Conservation (phyloP, 495 filamentous ascomycete species). For the Penicillium paradoxum region DNA sequence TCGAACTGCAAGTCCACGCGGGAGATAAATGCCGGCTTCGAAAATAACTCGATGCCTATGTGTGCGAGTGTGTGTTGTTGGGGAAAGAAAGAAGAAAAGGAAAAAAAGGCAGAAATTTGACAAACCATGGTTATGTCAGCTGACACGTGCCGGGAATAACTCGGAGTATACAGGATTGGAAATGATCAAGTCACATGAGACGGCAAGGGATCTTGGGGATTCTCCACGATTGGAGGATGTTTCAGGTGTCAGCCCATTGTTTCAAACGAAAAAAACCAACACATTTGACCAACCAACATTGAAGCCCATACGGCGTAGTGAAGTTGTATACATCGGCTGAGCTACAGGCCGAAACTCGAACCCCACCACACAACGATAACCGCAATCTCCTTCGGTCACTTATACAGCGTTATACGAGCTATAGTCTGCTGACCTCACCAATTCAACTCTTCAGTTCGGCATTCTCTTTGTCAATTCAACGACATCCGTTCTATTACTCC, state of each 20-base stretch:
- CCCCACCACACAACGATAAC: constrained; percentile 1
- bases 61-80: constrained; percentile 11
- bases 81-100: constrained; percentile 6
- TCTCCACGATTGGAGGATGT: neutral
- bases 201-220: neutral
- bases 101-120: constrained; percentile 15
- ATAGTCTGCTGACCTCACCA: neutral
- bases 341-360: neutral
- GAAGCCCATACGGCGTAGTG: too few relatives aligned
- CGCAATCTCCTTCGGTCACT: neutral
- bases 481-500: neutral
- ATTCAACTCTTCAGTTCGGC: neutral
- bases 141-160: constrained; percentile 18
- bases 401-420: neutral
- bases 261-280: neutral
- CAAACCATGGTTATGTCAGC: constrained; percentile 19
- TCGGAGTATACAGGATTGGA: constrained; percentile 2
- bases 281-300: neutral
- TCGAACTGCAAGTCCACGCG: constrained; percentile 21
- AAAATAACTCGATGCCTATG: constrained; percentile 16
- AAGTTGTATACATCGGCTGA: neutral
- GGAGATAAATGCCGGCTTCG: constrained; percentile 12
- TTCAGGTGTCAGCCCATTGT: neutral
- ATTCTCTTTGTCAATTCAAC: neutral
- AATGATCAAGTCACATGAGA: neutral